phyloP scores from a whole-genome alignment of 768 basidiomycete genomes.

The Leccinum broughii region DNA sequence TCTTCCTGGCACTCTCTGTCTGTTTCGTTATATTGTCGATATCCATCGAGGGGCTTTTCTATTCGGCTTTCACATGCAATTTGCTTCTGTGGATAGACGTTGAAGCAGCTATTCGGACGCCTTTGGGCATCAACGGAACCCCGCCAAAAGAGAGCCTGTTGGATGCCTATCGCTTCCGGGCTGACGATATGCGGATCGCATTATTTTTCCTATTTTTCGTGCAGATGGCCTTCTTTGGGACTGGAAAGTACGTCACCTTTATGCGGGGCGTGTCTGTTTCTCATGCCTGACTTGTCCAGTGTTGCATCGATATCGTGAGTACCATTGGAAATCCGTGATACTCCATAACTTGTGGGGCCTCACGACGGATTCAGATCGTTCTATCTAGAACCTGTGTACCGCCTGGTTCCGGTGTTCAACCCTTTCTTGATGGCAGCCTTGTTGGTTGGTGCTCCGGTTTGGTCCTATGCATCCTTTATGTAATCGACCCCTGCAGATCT shows the following conservation, averaged over 20 bases:
- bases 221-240: constrained; percentile 85
- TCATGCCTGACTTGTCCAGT: constrained; percentile 37
- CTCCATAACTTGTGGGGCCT: constrained; percentile 1
- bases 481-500: constrained; percentile 46
- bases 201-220: constrained; percentile 86
- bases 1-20: constrained; percentile 71
- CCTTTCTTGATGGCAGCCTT: constrained; percentile 81
- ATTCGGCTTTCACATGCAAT: constrained; percentile 62
- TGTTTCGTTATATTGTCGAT: constrained; percentile 82
- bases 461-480: constrained; percentile 1
- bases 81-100: constrained; percentile 68
- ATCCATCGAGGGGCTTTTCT: constrained; percentile 81
- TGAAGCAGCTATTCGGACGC: constrained; percentile 41
- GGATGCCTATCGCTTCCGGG: constrained; percentile 44
- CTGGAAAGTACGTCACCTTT: constrained; percentile 62
- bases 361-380: constrained; percentile 53
- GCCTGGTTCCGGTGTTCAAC: constrained; percentile 80
- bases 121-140: constrained; percentile 1
- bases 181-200: constrained; percentile 70
- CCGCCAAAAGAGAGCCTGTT: constrained; percentile 1
- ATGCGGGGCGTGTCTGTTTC: not conserved
- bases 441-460: constrained; percentile 44
- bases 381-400: constrained; percentile 86
- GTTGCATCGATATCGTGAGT: constrained; percentile 83
- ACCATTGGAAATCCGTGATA: not conserved